Evolutionary conservation across 106 monocot genomes (phyloP).

Genomic region (Posidonia australis): DNA sequence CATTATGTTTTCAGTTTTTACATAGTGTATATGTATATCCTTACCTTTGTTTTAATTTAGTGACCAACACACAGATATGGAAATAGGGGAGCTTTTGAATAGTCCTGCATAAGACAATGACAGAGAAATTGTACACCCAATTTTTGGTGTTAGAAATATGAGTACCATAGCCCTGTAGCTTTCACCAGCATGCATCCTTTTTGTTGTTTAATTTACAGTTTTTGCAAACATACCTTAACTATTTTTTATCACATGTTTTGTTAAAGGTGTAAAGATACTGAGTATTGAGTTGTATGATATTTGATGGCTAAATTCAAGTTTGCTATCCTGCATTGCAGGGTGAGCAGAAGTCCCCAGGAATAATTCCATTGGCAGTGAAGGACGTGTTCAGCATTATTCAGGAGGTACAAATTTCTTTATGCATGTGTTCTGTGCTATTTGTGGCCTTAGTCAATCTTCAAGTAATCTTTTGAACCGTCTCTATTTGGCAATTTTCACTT

Average conservation of each 20-base stretch:
- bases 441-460: not conserved
- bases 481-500: not conserved
- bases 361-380: constrained; percentile 92
- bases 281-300: too few species aligned
- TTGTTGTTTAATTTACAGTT: too few species aligned
- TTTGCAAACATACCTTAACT: too few species aligned
- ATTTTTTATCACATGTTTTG: too few species aligned
- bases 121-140: too few species aligned
- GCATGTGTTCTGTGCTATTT: not conserved
- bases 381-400: constrained; percentile 98
- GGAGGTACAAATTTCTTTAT: constrained; percentile 44
- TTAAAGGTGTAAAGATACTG: too few species aligned
- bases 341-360: constrained; percentile 96
- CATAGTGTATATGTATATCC: too few species aligned
- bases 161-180: too few species aligned
- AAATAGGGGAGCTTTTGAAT: not conserved
- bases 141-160: too few species aligned
- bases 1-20: not conserved
- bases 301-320: not conserved
- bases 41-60: too few species aligned
- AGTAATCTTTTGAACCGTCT: not conserved
- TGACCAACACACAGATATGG: not conserved
- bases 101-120: too few species aligned
- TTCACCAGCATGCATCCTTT: too few species aligned
- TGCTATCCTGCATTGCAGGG: constrained; percentile 35